Evolutionary conservation across 1,284 basidiomycete species (phyloP), one percentile per base, ranked within the genome.

Genomic region (Tilletiaria anomala): DNA sequence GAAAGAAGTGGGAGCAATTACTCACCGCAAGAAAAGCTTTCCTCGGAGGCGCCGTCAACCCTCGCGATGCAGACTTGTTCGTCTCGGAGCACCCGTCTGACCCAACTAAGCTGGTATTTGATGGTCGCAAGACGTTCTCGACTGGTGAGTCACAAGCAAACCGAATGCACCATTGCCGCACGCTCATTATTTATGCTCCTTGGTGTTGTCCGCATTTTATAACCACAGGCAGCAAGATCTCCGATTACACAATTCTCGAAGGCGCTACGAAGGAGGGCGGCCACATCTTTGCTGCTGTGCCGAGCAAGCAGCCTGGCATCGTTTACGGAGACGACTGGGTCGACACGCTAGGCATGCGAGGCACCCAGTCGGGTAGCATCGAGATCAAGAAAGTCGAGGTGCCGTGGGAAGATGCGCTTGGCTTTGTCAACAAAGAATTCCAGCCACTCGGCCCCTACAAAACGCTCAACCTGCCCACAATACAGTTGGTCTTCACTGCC

Each of bases 281-380:
- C n/a, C 65, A 63, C 40, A 54, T 68, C 19, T 68, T 67, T 43
- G 65, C 59, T 1, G 42, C 58, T 17, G 61, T 60, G 6, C 55
- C 48, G 38, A 56, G 48, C 54, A 61, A 54, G 37, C 54, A 46
- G 47, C 38, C 46, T 14, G 65, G 58, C 8, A 64, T 68, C 52
- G 43, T 41, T 10, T 68, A 65, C 36, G 58, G 59, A 6, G 61
- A 66, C 40, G 61, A 68, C 42, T 68, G 66, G 66, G 56, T 61
- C 33, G 63, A 66, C 47, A 62, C 58, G 4, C 49, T 68, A n/a
- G 66, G 66, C n/a, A 58, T 66, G 53, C 54, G 65, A 15, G 61
- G 56, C 22, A 65, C 65, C 0, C 58, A 62, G 40, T 47, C 43
- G 11, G 65, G 65, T 19, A 54, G 54, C 6, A 57, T 66, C 33